A percentile compares a stretch with the other conserved stretches of the same genome.
Evolutionary conservation across 306 rosid genomes (phyloP).

Genomic region (Medicago arabica): DNA sequence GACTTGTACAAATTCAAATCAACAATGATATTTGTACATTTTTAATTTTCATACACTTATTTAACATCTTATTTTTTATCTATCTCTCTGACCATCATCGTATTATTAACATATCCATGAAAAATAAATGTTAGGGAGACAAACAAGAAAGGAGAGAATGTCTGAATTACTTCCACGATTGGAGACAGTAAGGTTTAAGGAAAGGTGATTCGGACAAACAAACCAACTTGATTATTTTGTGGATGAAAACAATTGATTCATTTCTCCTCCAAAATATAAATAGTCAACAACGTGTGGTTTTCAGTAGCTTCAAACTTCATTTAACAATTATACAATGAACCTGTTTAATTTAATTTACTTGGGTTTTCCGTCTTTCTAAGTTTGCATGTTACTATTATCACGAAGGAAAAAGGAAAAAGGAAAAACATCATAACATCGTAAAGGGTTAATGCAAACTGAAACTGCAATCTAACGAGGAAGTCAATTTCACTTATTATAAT

Average conservation of each 20-base stretch:
- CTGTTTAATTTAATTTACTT: not conserved
- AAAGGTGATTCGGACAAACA: not conserved
- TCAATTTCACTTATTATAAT: no score
- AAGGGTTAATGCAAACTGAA: not conserved
- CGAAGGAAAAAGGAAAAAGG: not conserved
- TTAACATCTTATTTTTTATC: no score
- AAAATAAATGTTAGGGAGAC: no score
- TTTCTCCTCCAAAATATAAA: slow-evolving; percentile 9
- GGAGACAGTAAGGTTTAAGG: not conserved
- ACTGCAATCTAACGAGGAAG: not conserved
- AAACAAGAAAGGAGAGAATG: not conserved
- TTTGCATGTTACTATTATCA: not conserved
- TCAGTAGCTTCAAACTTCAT: not conserved
- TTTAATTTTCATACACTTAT: no score
- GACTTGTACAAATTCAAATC: no score
- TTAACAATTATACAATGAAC: slow-evolving; percentile 5
- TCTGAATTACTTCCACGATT: no score
- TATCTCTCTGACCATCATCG: no score
- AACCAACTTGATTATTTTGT: slow-evolving; percentile 4
- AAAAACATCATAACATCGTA: not conserved
- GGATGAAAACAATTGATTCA: slow-evolving; percentile 24
- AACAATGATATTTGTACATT: no score
- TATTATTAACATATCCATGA: no score
- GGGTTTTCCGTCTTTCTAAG: not conserved
- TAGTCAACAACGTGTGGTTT: slow-evolving; percentile 27